A percentile compares a stretch with the other conserved stretches of the same genome.
phyloP scores from a whole-genome alignment of 495 filamentous ascomycete species.

The Echria macrotheca region DNA sequence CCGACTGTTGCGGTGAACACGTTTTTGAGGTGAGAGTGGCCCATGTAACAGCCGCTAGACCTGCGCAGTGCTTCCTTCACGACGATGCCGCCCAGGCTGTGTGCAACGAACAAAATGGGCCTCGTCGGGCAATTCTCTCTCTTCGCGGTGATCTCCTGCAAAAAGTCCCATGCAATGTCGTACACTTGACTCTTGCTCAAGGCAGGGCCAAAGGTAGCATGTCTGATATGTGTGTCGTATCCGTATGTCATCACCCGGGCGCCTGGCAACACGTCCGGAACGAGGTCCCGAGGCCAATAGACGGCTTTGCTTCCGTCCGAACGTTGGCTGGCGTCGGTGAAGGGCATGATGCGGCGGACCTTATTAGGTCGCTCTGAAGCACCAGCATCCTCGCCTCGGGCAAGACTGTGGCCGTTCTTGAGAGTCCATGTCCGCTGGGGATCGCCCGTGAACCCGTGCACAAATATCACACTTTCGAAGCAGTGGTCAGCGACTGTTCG shows the following conservation, averaged over 20 bases:
- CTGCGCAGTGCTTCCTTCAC: conserved; percentile 29
- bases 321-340: not conserved
- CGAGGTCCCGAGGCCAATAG: conserved; percentile 31
- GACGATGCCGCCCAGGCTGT: conserved; percentile 40
- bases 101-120: conserved; percentile 35
- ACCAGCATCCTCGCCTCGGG: not conserved
- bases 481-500: no score
- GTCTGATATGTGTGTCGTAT: conserved; percentile 31
- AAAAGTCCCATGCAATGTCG: conserved; percentile 28
- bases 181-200: conserved; percentile 26
- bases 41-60: conserved; percentile 7
- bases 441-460: conserved; percentile 35
- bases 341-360: not conserved
- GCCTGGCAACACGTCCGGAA: conserved; percentile 24
- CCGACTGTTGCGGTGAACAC: conserved; percentile 30
- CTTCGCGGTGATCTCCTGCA: conserved; percentile 23
- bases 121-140: conserved; percentile 17
- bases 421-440: conserved; percentile 29
- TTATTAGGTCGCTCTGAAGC: not conserved
- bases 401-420: conserved; percentile 10
- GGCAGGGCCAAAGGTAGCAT: conserved; percentile 18
- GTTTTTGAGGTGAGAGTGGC: conserved; percentile 13
- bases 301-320: not conserved
- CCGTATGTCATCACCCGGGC: conserved; percentile 33
- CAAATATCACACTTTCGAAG: conserved; percentile 30